Evolutionary conservation across 257 asterid species (phyloP), one percentile per base, ranked within the genome.

Genomic region (Solanum dulcamara): DNA sequence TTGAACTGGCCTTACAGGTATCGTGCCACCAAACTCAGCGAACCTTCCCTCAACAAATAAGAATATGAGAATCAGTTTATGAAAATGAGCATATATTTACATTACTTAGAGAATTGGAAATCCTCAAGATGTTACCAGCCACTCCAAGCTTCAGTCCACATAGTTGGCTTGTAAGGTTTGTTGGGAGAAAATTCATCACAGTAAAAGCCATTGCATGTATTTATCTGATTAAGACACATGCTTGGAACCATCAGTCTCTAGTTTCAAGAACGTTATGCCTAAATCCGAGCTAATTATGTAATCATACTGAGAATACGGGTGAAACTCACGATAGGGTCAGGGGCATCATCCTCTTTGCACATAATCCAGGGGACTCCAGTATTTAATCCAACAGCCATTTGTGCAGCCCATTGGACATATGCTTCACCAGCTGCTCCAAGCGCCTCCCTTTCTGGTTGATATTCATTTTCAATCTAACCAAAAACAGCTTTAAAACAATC

Each of bases 141-240:
- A 77, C 90, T 93, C 97, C 97, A 93, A 64, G 95, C 96, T 83
- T 93, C 97, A 3, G 97, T 92, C 97, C 97, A 93, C 88, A 92
- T 82, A 4, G 86, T 87, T 0, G 97, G 97, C 90, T 93, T 93
- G 87, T 92, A 88, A 81, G 95, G 93, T 85, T 86, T 90, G 88
- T 92, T 93, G 18, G 97, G 94, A 83, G 94, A 72, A 84, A 93
- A 93, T 2, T 87, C 71, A 67, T 93, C 92, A 14, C 96, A 92
- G 87, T 93, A 93, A 87, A 91, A 90, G 40, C 97, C 97, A 83
- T 93, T 93, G 84, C 97, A 92, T 10, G 96, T 53, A 81, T 93
- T 92, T 86, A 93, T 92, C 97, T 93, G 91, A 84, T 30, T 67
- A 84, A 17, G 26, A 67, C 46, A 82, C 84, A 35, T 46, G 83